Base-by-base conservation (phyloP, 306 rosid genomes). In the Carpinus viminea region DNA sequence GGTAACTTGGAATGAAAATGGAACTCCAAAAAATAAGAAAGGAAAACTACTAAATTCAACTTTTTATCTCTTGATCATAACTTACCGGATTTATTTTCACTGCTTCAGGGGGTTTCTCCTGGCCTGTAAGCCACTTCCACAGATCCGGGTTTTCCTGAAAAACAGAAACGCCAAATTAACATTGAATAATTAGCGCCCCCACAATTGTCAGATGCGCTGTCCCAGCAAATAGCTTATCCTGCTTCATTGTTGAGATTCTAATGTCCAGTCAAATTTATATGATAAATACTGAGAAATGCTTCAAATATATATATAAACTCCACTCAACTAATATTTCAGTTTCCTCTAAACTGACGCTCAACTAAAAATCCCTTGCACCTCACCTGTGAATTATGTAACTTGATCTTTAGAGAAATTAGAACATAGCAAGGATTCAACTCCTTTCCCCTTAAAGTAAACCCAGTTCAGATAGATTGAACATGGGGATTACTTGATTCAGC, bases 51-150 rank as follows among this genome's bases (percentile, higher is more conserved):
- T 55, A 79, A 50, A 55, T 20, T 13, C 68, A 51, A 68, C 70
- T 16, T 62, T 20, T 20, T 60, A 76, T 51, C 50, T 26, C 74
- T 85, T 83, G 72, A 79, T 72, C 50, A 70, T 45, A 61, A 24
- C 97, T 94, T 72, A 92, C 98, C 28, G 90, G 96, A 84, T 94
- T 94, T 21, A 26, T 79, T 80, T 69, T 50, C 76, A 94, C 52
- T 71, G 86, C 77, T 74, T 89, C 88, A 2, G 96, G 98, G 54
- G 97, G 91, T 75, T 87, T 88, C 78, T 92, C 97, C 83, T 94
- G 97, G 71, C 96, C 95, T 51, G 88, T 88, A 76, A 94, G 53
- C 98, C 98, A 94, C 81, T 80, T 91, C 98, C 96, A 94, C 70
- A 94, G 83, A 85, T 92, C 93, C 43, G 98, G 98, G 80, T 94